Evolutionary conservation across 495 filamentous ascomycete genomes (phyloP).

Genomic region (Saxispiralis lemnorum): DNA sequence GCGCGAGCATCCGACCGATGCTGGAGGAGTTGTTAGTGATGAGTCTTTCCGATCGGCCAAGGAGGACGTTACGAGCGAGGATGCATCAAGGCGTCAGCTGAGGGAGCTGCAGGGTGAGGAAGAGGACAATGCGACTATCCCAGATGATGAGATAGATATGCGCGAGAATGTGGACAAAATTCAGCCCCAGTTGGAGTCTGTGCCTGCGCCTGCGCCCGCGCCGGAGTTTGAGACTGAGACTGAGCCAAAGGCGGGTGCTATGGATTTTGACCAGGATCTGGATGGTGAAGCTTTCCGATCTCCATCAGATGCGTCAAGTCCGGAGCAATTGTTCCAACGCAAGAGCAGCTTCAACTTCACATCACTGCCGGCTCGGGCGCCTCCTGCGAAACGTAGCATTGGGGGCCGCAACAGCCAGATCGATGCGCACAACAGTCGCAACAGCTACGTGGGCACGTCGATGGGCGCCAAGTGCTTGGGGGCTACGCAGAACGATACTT

Average conservation of each 20-base stretch:
- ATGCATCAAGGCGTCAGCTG: slow-evolving; percentile 18
- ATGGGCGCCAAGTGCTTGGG: slow-evolving; percentile 35
- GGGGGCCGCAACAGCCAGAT: slow-evolving; percentile 62
- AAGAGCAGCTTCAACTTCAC: slow-evolving; percentile 92
- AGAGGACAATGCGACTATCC: background rate
- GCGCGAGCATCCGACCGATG: slow-evolving; percentile 1
- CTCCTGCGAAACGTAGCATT: slow-evolving; percentile 58
- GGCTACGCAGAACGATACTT: slow-evolving; percentile 31
- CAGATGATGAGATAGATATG: background rate
- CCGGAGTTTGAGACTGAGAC: slow-evolving; percentile 8
- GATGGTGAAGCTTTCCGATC: slow-evolving; percentile 33
- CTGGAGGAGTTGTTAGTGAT: slow-evolving; percentile 21
- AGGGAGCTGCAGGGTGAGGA: slow-evolving; percentile 6
- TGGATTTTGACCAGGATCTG: slow-evolving; percentile 18
- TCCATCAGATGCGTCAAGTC: slow-evolving; percentile 44
- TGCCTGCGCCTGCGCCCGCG: background rate
- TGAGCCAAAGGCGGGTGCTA: slow-evolving; percentile 21
- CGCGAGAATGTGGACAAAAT: slow-evolving; percentile 26
- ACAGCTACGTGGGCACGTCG: slow-evolving; percentile 7
- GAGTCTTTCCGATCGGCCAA: slow-evolving; percentile 10
- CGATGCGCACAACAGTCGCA: slow-evolving; percentile 36
- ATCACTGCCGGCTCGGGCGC: slow-evolving; percentile 77
- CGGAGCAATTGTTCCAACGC: slow-evolving; percentile 46
- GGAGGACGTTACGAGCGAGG: slow-evolving; percentile 14
- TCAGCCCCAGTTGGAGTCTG: slow-evolving; percentile 15